Conservation (phyloP, 2,329 filamentous ascomycete species). For the Trichoderma sp. region DNA sequence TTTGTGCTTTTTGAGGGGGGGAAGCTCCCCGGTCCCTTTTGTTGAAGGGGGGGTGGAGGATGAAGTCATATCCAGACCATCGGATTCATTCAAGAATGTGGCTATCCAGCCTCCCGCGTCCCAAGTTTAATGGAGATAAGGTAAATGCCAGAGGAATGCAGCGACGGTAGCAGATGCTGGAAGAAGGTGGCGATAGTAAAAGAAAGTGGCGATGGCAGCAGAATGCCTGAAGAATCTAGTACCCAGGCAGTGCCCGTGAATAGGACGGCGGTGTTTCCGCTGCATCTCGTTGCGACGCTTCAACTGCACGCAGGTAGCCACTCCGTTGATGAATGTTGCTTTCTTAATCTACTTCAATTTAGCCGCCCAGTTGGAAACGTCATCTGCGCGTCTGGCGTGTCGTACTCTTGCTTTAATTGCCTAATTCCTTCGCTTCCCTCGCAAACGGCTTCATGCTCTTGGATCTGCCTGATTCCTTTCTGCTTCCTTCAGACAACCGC, state of each 20-base stretch:
- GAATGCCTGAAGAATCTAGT: neutral
- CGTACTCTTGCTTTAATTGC: neutral
- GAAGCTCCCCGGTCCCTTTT: neutral
- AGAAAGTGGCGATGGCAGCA: neutral
- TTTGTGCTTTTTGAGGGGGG: neutral
- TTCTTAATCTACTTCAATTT: neutral
- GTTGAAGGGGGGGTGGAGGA: neutral
- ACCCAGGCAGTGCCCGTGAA: too few species aligned
- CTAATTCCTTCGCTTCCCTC: neutral
- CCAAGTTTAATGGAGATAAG: neutral
- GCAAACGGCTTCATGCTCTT: neutral
- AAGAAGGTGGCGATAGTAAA: neutral
- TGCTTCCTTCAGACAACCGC: neutral
- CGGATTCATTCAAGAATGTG: neutral
- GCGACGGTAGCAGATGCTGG: neutral
- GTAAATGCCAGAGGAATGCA: neutral
- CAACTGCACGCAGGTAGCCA: too few species aligned
- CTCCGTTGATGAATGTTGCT: neutral
- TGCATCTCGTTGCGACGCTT: neutral
- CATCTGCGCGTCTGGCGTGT: neutral
- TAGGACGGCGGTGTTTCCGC: neutral
- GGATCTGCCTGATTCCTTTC: neutral
- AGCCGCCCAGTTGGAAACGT: neutral
- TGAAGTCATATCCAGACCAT: neutral
- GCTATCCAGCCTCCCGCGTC: neutral